These are phyloP conservation scores for Mycena metata DNA, from an alignment of 768 basidiomycete genomes.

Conservation along the genomic window DNA sequence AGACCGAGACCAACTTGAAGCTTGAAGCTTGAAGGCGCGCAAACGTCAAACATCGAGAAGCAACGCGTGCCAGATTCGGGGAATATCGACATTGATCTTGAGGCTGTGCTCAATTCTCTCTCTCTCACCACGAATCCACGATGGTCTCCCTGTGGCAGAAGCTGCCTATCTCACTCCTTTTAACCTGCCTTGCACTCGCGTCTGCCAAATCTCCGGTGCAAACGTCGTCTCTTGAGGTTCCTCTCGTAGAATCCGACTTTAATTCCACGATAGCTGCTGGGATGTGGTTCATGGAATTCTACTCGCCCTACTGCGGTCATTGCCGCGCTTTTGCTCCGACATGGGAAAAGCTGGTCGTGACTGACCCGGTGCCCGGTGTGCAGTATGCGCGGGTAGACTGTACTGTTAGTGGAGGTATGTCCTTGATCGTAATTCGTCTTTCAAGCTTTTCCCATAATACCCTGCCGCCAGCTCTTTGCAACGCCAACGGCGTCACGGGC, in stretches of 20 bases:
- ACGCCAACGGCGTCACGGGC: not conserved
- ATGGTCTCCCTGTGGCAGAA: no score
- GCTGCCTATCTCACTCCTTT: not conserved
- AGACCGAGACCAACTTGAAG: no score
- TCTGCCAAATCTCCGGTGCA: conserved; percentile 31
- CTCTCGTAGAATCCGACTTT: conserved; percentile 73
- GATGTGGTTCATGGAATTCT: conserved; percentile 88
- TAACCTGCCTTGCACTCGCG: conserved; percentile 5
- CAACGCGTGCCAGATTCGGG: no score
- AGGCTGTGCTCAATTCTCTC: no score
- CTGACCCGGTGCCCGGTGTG: conserved; percentile 59
- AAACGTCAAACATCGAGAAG: no score
- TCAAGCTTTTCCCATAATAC: not conserved
- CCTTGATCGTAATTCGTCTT: not conserved
- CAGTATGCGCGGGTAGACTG: conserved; percentile 90
- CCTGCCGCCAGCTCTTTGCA: conserved; percentile 60
- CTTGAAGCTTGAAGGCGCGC: no score
- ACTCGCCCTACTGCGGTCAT: conserved; percentile 87
- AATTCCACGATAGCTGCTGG: conserved; percentile 63
- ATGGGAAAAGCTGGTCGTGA: conserved; percentile 77
- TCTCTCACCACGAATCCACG: no score
- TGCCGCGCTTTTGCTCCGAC: conserved; percentile 85
- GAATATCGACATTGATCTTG: no score
- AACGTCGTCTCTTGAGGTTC: conserved; percentile 26
- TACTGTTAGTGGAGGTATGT: conserved; percentile 78